Evolutionary conservation across 768 basidiomycete genomes (phyloP), one percentile per base, ranked within the genome.

Genomic region (Mycena chlorophos): DNA sequence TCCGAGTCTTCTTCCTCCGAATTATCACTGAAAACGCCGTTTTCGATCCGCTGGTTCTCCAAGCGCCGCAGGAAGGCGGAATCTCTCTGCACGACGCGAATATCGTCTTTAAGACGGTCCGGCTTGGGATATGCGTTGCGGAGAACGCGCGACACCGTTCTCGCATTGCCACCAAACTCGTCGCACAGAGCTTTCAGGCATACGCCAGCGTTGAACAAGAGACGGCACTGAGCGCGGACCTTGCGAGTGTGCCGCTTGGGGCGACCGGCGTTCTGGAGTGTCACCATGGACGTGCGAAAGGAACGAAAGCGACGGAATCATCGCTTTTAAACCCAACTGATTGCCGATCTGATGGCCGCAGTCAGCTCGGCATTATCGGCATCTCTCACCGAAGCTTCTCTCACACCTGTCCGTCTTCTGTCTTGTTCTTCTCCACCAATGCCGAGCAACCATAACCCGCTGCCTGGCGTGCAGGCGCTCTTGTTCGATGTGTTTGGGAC

Each of bases 401-500:
- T 37, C 34, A 37, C 34, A 37, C n/a, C 12, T n/a, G 34, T 37
- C 34, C 12, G 34, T 10, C 12, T n/a, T n/a, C 34, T n/a, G 10
- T 37, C 40, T 20, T 16, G 13, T 14, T 20, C 22, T 42, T 6
- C n/a, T 19, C 22, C 40, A 8, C 12, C 45, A 5, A 46, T 46
- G 45, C 23, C 25, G 45, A 28, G 5, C 12, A n/a, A n/a, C n/a
- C n/a, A n/a, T n/a, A 4, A 5, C 6, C 45, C 45, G 45, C 19
- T 61, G 2, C 20, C 34, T 26, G 66, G 68, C 19, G 65, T 81
- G 22, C 73, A 81, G 28, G 78, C 70, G 5, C 71, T 77, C 30
- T 37, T 79, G 8, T 82, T 82, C 49, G 80, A 82, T 43, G 75
- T 78, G 14, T 75, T 83, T 45, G 81, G 81, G 3, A 83, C 80